phyloP scores from a whole-genome alignment of 2,329 filamentous ascomycete genomes.

The Aspergillus piperis region DNA sequence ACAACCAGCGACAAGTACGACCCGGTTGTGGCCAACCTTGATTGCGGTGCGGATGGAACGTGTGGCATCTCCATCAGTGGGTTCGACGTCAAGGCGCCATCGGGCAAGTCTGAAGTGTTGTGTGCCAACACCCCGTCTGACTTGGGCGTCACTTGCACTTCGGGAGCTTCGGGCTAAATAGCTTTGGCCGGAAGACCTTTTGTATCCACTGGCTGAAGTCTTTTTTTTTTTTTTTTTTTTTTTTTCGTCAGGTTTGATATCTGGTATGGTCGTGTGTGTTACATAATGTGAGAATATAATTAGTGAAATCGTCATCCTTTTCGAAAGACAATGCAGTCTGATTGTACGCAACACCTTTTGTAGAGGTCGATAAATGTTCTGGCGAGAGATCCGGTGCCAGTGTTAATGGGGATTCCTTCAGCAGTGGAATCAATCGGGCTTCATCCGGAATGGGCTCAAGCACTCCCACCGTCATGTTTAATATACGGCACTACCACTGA shows the following conservation, averaged over 20 bases:
- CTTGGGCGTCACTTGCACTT: constrained; percentile 36
- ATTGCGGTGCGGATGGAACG: constrained; percentile 41
- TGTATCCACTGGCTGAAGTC: not conserved
- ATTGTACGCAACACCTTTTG: too few species aligned
- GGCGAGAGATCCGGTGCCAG: too few species aligned
- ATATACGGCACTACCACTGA: not conserved
- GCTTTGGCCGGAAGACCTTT: not conserved
- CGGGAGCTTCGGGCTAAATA: constrained; percentile 37
- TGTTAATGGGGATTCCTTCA: too few species aligned
- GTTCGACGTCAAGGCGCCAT: constrained; percentile 38
- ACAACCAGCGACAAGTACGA: constrained; percentile 42
- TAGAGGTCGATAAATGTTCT: too few species aligned
- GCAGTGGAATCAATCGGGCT: not conserved
- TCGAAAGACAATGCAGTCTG: too few species aligned
- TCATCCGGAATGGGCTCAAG: not conserved
- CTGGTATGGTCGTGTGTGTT: not conserved
- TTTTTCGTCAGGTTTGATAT: not conserved
- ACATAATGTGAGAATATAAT: too few species aligned
- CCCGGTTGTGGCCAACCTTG: constrained; percentile 38
- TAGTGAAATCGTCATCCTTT: too few species aligned
- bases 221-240: too few species aligned
- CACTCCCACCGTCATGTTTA: not conserved
- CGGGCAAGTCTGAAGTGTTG: constrained; percentile 35
- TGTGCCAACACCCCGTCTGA: constrained; percentile 38
- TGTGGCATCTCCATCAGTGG: constrained; percentile 39